Percentiles rank a stretch among this genome's conserved stretches.
Evolutionary conservation across 225 moss, liverwort and hornwort species (phyloP).

Genomic region (Ulota crispa): DNA sequence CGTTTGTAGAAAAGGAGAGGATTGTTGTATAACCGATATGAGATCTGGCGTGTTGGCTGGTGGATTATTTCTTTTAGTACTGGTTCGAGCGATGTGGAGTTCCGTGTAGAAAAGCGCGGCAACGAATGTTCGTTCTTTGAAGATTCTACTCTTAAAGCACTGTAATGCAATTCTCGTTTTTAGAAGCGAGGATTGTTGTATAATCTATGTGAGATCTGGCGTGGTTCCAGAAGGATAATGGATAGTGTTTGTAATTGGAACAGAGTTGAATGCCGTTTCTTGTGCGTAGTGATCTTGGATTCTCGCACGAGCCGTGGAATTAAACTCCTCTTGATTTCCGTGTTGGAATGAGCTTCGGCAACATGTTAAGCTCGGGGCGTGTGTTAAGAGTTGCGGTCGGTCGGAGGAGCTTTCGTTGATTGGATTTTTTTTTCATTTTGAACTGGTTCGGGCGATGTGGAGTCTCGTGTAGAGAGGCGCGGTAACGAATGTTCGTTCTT

Average conservation of each 20-base stretch:
- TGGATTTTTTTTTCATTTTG: not conserved
- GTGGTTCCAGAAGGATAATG: too few species aligned
- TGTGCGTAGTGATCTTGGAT: too few species aligned
- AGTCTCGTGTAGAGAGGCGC: too few species aligned
- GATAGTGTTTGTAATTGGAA: too few species aligned
- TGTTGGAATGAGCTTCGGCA: not conserved
- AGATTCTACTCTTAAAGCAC: not conserved
- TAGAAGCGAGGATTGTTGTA: not conserved
- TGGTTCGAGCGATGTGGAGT: not conserved
- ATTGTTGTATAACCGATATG: not conserved
- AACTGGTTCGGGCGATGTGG: not conserved
- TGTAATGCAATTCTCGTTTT: not conserved
- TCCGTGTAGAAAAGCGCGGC: not conserved
- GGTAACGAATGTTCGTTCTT: not conserved
- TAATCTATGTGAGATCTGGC: not conserved
- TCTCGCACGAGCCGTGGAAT: not conserved
- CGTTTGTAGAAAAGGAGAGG: not conserved
- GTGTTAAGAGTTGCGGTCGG: not conserved
- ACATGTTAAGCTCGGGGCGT: not conserved
- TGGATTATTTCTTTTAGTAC: not conserved
- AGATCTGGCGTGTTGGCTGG: slow-evolving; percentile 17
- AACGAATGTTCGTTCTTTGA: not conserved
- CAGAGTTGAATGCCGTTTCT: too few species aligned
- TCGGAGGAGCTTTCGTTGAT: not conserved
- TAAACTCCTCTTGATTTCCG: not conserved